Evolutionary conservation across 495 filamentous ascomycete species (phyloP), one percentile per base, ranked within the genome.

Genomic region (Eremomyces bilateralis): DNA sequence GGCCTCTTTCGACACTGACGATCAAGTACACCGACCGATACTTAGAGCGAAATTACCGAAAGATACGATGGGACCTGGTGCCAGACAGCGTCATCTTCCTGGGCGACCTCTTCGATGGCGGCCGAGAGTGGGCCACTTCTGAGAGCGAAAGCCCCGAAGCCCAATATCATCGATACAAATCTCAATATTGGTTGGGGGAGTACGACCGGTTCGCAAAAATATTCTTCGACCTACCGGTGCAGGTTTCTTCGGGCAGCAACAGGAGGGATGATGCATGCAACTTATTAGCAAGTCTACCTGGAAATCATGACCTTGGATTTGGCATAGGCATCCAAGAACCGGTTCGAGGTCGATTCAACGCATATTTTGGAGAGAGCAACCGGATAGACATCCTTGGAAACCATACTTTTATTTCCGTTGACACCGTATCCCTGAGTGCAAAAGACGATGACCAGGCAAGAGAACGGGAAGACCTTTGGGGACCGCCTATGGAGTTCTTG

Each of bases 241-340:
- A 3, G 41, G 36, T 37, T 36, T 42, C 24, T 49, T 53, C 20
- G 59, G 59, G 16, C 58, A 79, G 38, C 76, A 69, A 58, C 15
- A 49, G 45, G 29, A 20, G 36, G 19, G n/a, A n/a, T n/a, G n/a
- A n/a, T n/a, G n/a, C n/a, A n/a, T n/a, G n/a, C n/a, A 35, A 43
- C 12, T 60, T 92, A 27, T 69, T 94, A 29, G 68, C 75, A 2
- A 80, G 71, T 42, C 48, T 99, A 15, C 90, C 90, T 1, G 90
- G 88, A 4, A 99, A 99, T 42, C 90, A 99, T 52, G 90, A 99
- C 51, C 57, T 94, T n/a, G 90, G 90, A 1, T 85, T 99, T 45
- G 90, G 79, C 1, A 67, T 65, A 18, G 76, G 82, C 15, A 73
- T 99, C 34, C 76, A 88, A 46, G 44, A 73, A 17, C 56, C 75